Evolutionary conservation across 2,329 filamentous ascomycete genomes (phyloP).

Genomic region (Cytospora leucostoma): DNA sequence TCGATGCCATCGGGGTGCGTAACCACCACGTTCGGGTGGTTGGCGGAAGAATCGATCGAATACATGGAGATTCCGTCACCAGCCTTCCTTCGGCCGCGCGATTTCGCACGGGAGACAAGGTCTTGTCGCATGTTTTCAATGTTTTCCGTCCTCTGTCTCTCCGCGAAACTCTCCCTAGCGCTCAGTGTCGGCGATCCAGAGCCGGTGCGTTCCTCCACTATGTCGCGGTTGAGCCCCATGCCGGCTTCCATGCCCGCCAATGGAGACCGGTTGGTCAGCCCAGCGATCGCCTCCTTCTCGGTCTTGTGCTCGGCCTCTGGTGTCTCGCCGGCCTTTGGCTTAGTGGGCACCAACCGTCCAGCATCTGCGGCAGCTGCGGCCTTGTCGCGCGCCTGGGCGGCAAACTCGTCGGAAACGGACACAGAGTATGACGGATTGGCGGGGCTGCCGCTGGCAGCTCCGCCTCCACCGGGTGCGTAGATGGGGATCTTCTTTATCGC

Average conservation of each 20-base stretch:
- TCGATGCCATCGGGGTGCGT: conserved; percentile 12
- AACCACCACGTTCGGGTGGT: conserved; percentile 18
- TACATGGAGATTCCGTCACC: conserved; percentile 20
- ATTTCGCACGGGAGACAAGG: conserved; percentile 21
- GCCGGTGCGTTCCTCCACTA: conserved; percentile 7
- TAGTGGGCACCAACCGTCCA: conserved; percentile 62
- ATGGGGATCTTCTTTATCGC: conserved; percentile 88
- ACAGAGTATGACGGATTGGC: conserved; percentile 83
- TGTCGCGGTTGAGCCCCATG: conserved; percentile 21
- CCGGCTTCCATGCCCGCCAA: conserved; percentile 16
- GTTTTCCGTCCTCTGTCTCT: conserved; percentile 18
- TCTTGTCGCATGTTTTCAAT: conserved; percentile 24
- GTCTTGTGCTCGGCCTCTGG: conserved; percentile 30
- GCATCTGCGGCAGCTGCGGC: conserved; percentile 63
- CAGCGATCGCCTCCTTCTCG: conserved; percentile 35
- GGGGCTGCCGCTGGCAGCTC: conserved; percentile 60
- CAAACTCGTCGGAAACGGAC: conserved; percentile 68
- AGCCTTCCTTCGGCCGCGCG: conserved; percentile 23
- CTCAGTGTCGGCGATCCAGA: conserved; percentile 19
- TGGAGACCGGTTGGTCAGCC: conserved; percentile 30
- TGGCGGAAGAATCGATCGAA: conserved; percentile 4
- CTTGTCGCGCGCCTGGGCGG: conserved; percentile 62
- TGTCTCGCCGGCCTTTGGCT: conserved; percentile 26
- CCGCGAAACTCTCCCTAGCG: conserved; percentile 18
- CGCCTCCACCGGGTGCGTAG: conserved; percentile 74